These are phyloP conservation scores for Blastobotrys ciferrii DNA, from an alignment of 1,139 yeast species.

Conservation along the genomic window DNA sequence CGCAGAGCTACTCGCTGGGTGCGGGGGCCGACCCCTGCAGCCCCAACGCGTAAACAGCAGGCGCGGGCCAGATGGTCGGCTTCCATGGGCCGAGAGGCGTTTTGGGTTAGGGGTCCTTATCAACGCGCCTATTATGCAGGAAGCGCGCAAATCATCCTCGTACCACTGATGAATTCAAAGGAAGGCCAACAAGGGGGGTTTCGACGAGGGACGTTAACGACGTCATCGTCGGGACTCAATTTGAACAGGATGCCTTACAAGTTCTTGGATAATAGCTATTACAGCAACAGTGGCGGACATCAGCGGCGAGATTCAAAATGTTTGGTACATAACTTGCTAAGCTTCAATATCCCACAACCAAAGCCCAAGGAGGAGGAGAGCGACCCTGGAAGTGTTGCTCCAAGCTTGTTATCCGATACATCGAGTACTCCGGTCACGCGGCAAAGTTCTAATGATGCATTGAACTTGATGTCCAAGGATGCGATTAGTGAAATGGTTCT, in stretches of 20 bases:
- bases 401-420: neutral
- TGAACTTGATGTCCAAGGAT: constrained; percentile 35
- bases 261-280: neutral
- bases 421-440: neutral
- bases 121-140: no score
- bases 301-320: constrained; percentile 18
- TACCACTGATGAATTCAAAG: no score
- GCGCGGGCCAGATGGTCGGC: no score
- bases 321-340: constrained; percentile 28
- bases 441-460: neutral
- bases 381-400: neutral
- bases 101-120: no score
- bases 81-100: no score
- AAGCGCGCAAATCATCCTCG: no score
- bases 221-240: neutral
- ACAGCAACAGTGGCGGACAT: neutral
- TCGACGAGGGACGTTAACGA: neutral
- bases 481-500: constrained; percentile 42
- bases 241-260: constrained; percentile 1
- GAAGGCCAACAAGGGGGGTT: neutral
- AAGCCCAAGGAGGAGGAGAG: constrained; percentile 2
- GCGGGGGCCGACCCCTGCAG: no score
- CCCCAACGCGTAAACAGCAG: no score
- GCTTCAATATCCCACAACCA: constrained; percentile 15
- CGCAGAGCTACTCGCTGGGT: no score